Conservation (phyloP, 176 grass and related monocot species). For the Canna indica region DNA sequence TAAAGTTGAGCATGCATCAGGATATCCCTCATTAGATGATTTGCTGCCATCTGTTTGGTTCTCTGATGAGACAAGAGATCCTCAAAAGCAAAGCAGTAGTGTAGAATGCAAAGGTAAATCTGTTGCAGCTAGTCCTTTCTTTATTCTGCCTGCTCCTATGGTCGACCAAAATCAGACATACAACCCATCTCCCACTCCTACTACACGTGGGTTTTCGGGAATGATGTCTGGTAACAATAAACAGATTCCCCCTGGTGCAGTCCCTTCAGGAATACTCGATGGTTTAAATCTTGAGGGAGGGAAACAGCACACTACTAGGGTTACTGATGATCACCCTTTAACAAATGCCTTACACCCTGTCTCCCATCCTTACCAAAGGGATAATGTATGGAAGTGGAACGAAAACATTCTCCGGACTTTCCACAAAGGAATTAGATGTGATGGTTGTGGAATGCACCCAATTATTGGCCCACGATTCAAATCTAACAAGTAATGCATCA, state of each 20-base stretch:
- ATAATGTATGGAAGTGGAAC: slow-evolving; percentile 18
- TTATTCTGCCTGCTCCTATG: not conserved
- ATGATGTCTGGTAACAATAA: not conserved
- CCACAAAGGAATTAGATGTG: slow-evolving; percentile 55
- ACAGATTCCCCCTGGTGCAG: not conserved
- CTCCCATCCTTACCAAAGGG: slow-evolving; percentile 26
- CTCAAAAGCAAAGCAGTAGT: not conserved
- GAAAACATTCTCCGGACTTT: slow-evolving; percentile 8
- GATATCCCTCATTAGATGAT: slow-evolving; percentile 2
- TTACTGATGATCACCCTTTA: slow-evolving; percentile 10
- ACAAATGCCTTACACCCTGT: slow-evolving; percentile 28
- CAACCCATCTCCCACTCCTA: not conserved
- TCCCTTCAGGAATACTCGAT: not conserved
- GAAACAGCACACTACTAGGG: not conserved
- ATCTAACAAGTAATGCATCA: slow-evolving; percentile 63
- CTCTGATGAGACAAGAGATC: not conserved
- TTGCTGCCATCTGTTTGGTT: not conserved
- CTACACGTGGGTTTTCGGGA: not conserved
- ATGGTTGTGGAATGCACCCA: slow-evolving; percentile 76
- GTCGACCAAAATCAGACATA: not conserved
- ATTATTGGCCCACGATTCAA: slow-evolving; percentile 75
- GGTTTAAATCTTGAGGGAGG: not conserved
- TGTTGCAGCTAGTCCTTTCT: not conserved
- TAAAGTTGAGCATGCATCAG: not conserved
- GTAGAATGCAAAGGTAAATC: slow-evolving; percentile 2